These are phyloP conservation scores for Herpetospermum pedunculosum DNA, from an alignment of 306 rosid genomes.

Conservation along the genomic window DNA sequence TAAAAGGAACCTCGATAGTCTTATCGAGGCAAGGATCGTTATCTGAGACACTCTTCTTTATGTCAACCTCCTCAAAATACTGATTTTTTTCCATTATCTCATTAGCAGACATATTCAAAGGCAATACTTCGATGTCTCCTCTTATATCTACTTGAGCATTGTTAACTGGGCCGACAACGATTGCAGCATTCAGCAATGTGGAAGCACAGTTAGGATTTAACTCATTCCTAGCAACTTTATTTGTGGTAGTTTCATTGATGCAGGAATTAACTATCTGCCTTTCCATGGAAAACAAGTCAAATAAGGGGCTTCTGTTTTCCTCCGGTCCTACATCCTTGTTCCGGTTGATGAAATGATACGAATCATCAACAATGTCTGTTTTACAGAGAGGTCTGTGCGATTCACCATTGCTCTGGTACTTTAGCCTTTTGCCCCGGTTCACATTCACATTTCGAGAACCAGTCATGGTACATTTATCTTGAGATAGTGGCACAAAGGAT, in stretches of 20 bases:
- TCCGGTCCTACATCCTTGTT: slow-evolving; percentile 16
- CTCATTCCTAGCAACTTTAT: slow-evolving; percentile 8
- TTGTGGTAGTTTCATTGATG: not conserved
- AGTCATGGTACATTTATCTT: not conserved
- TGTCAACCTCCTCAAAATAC: slow-evolving; percentile 12
- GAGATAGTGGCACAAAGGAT: slow-evolving; percentile 7
- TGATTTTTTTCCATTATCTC: slow-evolving; percentile 11
- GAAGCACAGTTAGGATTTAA: slow-evolving; percentile 9
- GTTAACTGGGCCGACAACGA: slow-evolving; percentile 6
- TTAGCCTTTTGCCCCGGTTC: slow-evolving; percentile 8
- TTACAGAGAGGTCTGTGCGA: not conserved
- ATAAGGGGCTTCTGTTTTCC: slow-evolving; percentile 12
- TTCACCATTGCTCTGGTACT: not conserved
- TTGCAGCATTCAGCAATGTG: slow-evolving; percentile 2
- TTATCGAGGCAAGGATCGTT: not conserved
- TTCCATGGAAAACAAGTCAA: slow-evolving; percentile 30
- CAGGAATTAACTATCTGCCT: slow-evolving; percentile 12
- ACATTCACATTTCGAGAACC: not conserved
- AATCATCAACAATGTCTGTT: slow-evolving; percentile 27
- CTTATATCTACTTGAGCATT: slow-evolving; percentile 2
- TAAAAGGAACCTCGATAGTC: slow-evolving; percentile 11
- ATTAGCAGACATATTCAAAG: slow-evolving; percentile 19
- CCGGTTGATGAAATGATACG: slow-evolving; percentile 15
- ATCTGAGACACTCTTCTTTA: not conserved
- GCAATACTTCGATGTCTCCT: slow-evolving; percentile 8